A percentile compares a stretch with the other conserved stretches of the same genome.
Conservation (phyloP, 2,329 filamentous ascomycete species). For the Ophiostoma triangulosporum region DNA sequence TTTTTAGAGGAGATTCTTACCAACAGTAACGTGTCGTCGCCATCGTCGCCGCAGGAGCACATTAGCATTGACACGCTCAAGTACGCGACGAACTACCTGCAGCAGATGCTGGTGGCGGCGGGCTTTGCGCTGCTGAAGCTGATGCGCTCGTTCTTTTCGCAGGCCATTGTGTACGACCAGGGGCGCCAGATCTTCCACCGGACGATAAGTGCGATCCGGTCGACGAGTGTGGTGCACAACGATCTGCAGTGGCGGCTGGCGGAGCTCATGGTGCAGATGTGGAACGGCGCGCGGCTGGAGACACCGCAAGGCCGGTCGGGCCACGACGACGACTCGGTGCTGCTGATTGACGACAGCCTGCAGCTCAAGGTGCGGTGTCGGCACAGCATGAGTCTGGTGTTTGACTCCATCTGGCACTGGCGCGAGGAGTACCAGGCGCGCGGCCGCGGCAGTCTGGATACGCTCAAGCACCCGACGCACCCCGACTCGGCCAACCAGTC, state of each 20-base stretch:
- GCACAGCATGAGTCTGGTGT: slow-evolving; percentile 75
- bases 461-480: slow-evolving; percentile 75
- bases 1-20: slow-evolving; percentile 55
- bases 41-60: slow-evolving; percentile 30
- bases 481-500: slow-evolving; percentile 66
- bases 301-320: slow-evolving; percentile 28
- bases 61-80: slow-evolving; percentile 42
- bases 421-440: slow-evolving; percentile 63
- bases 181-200: slow-evolving; percentile 57
- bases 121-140: slow-evolving; percentile 67
- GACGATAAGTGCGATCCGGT: slow-evolving; percentile 56
- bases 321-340: slow-evolving; percentile 34
- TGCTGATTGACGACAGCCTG: slow-evolving; percentile 53
- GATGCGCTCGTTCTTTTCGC: slow-evolving; percentile 62
- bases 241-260: slow-evolving; percentile 68
- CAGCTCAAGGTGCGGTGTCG: slow-evolving; percentile 72
- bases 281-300: slow-evolving; percentile 54
- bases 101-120: slow-evolving; percentile 75
- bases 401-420: slow-evolving; percentile 78
- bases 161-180: slow-evolving; percentile 54
- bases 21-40: slow-evolving; percentile 30
- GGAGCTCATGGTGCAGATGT: slow-evolving; percentile 79
- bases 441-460: slow-evolving; percentile 58
- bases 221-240: slow-evolving; percentile 62
- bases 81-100: slow-evolving; percentile 62